Conservation (phyloP, 2,329 filamentous ascomycete species). For the Chaetomium globosum region DNA sequence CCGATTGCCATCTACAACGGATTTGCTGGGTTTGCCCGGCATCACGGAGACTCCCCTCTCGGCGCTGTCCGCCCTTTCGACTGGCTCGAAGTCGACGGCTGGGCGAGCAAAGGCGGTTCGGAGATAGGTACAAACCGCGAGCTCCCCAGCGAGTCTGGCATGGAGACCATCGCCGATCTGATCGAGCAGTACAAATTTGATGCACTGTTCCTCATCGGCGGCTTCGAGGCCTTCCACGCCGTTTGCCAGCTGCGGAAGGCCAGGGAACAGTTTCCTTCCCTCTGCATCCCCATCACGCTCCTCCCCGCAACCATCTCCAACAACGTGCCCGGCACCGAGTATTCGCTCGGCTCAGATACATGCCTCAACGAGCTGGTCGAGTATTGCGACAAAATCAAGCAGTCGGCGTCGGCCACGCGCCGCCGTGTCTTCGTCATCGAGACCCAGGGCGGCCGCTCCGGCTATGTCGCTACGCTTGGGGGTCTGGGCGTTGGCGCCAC, state of each 20-base stretch:
- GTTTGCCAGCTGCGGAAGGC: conserved; percentile 84
- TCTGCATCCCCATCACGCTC: conserved; percentile 89
- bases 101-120: conserved; percentile 95
- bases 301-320: conserved; percentile 98
- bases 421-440: conserved; percentile 96
- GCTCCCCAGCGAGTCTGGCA: conserved; percentile 80
- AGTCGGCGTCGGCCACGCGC: conserved; percentile 90
- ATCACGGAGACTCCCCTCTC: conserved; percentile 80
- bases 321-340: conserved; percentile 97
- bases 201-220: conserved; percentile 86
- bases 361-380: conserved; percentile 92
- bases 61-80: conserved; percentile 82
- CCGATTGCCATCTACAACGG: conserved; percentile 94
- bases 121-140: conserved; percentile 98
- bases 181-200: conserved; percentile 89
- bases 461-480: conserved; percentile 88
- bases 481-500: conserved; percentile 89
- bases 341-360: conserved; percentile 94
- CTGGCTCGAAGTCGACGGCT: conserved; percentile 93
- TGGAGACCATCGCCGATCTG: conserved; percentile 78
- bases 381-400: conserved; percentile 97
- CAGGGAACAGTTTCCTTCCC: conserved; percentile 73
- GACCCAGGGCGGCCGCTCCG: conserved; percentile 91
- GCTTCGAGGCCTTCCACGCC: conserved; percentile 95
- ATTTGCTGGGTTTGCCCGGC: conserved; percentile 88